phyloP scores from a whole-genome alignment of 208 protist genomes.

The Trypanosoma avium region DNA sequence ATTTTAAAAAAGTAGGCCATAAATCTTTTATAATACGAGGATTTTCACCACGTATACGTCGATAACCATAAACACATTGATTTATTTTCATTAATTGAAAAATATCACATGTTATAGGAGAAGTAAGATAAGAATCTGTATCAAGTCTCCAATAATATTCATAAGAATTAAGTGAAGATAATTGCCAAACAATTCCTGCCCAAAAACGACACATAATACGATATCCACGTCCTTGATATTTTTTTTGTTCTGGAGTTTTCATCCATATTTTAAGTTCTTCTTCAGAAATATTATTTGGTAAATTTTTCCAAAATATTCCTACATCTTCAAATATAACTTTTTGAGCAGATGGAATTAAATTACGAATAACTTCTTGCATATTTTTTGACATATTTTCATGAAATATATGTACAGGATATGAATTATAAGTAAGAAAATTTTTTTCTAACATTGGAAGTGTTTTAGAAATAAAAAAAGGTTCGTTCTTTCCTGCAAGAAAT shows the following conservation, averaged over 20 bases:
- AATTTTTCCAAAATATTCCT: background rate
- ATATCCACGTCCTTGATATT: constrained; percentile 28
- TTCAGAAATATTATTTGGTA: constrained; percentile 29
- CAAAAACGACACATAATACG: constrained; percentile 45
- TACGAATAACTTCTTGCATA: constrained; percentile 17
- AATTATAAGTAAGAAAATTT: constrained; percentile 32
- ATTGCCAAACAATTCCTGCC: constrained; percentile 32
- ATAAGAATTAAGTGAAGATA: constrained; percentile 41
- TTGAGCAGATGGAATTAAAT: constrained; percentile 18
- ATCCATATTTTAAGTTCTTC: constrained; percentile 24
- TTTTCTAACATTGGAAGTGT: constrained; percentile 30
- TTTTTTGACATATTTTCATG: constrained; percentile 30
- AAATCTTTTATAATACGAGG: background rate
- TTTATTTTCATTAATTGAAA: constrained; percentile 29
- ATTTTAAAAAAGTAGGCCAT: constrained; percentile 11
- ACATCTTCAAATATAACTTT: constrained; percentile 45
- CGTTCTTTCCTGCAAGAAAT: constrained; percentile 6
- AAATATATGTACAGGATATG: constrained; percentile 58
- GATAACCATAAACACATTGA: constrained; percentile 35
- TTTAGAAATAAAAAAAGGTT: constrained; percentile 21
- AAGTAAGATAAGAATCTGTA: constrained; percentile 33
- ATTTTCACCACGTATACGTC: constrained; percentile 5
- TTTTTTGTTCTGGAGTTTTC: constrained; percentile 1
- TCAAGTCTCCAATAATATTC: constrained; percentile 60
- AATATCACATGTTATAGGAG: constrained; percentile 28